phyloP scores from a whole-genome alignment of 345 rosid species.

The Hypericum androsaemum region DNA sequence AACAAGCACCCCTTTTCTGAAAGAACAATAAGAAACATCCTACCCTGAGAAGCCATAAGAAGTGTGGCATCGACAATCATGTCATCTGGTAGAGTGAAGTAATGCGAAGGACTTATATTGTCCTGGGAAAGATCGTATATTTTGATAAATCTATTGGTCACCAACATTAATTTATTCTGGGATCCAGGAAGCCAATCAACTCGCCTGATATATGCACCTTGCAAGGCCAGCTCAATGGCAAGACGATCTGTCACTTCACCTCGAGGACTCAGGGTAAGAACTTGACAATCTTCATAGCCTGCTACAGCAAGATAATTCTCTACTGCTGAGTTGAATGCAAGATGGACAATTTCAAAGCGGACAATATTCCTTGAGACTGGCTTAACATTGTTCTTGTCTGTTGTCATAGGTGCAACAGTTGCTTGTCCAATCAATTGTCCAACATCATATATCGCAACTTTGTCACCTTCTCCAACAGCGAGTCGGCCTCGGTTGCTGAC shows the following conservation, averaged over 20 bases:
- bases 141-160: slow-evolving; percentile 82
- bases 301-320: slow-evolving; percentile 96
- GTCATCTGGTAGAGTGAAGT: slow-evolving; percentile 76
- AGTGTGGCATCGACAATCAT: slow-evolving; percentile 81
- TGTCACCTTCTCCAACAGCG: slow-evolving; percentile 99
- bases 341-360: slow-evolving; percentile 96
- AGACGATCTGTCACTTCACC: slow-evolving; percentile 97
- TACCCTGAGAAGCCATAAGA: slow-evolving; percentile 69
- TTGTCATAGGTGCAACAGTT: slow-evolving; percentile 74
- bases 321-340: slow-evolving; percentile 60
- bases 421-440: slow-evolving; percentile 92
- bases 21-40: slow-evolving; percentile 73
- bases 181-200: slow-evolving; percentile 96
- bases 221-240: slow-evolving; percentile 89
- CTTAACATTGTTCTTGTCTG: slow-evolving; percentile 92
- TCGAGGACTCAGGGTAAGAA: slow-evolving; percentile 78
- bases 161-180: slow-evolving; percentile 83
- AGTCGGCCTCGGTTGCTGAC: slow-evolving; percentile 89
- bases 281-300: slow-evolving; percentile 96
- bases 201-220: slow-evolving; percentile 84
- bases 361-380: slow-evolving; percentile 90
- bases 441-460: slow-evolving; percentile 91
- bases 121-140: slow-evolving; percentile 95
- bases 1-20: slow-evolving; percentile 74
- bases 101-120: slow-evolving; percentile 86